Evolutionary conservation across 2,329 filamentous ascomycete species (phyloP).

Genomic region (Ophioceras dolichostomum): DNA sequence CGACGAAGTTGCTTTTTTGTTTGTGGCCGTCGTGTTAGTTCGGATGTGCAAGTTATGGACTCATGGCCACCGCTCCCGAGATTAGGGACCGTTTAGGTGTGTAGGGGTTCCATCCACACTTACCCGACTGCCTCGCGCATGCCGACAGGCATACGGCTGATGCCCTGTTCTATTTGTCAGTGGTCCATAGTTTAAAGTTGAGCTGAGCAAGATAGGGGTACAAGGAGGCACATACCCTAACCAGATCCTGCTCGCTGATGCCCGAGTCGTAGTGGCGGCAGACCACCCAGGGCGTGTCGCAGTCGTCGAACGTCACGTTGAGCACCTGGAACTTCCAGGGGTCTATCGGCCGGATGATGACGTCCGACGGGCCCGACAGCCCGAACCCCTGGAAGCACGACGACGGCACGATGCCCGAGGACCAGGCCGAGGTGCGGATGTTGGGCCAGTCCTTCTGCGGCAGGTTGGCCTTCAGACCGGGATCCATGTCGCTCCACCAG

Average conservation of each 20-base stretch:
- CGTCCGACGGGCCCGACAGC: neutral
- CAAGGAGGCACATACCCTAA: neutral
- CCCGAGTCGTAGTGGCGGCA: neutral
- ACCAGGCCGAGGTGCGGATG: neutral
- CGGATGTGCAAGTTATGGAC: neutral
- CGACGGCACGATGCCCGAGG: neutral
- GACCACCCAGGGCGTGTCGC: constrained; percentile 1
- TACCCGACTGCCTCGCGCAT: neutral
- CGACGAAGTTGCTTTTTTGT: neutral
- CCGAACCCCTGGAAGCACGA: neutral
- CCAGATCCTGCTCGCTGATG: neutral
- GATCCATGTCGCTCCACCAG: neutral
- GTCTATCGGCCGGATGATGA: neutral
- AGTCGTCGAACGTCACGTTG: constrained; percentile 1
- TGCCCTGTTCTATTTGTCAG: neutral
- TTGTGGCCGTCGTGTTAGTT: neutral
- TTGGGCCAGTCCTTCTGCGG: neutral
- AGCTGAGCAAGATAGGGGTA: neutral
- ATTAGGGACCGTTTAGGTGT: neutral
- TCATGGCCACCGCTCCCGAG: neutral
- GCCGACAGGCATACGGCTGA: constrained; percentile 1
- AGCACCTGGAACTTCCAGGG: neutral
- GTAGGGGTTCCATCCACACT: neutral
- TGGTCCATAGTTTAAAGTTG: neutral
- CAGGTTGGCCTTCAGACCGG: neutral